These are phyloP conservation scores for Xylaria cubensis DNA, from an alignment of 495 filamentous ascomycete genomes.

Conservation along the genomic window DNA sequence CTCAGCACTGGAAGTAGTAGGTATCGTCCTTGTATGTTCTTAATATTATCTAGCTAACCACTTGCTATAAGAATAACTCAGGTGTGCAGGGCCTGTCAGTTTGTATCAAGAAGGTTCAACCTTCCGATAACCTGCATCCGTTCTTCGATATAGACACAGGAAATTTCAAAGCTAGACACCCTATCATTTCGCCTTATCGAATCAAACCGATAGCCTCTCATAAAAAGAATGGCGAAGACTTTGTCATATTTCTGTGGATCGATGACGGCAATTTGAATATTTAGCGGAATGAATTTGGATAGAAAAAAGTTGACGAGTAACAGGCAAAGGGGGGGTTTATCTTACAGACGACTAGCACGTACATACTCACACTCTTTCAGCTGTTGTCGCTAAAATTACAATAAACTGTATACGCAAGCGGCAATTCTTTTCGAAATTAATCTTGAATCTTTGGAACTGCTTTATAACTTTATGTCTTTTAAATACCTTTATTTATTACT, in stretches of 20 bases:
- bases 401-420: no score
- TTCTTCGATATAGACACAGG: slow-evolving; percentile 10
- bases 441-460: no score
- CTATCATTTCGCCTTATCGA: neutral
- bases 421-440: no score
- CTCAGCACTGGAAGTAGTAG: neutral
- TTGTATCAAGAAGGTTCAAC: neutral
- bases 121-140: neutral
- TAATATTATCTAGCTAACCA: neutral
- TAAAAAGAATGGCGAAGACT: neutral
- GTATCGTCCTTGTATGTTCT: neutral
- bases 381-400: no score
- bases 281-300: neutral
- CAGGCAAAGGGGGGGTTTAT: no score
- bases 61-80: neutral
- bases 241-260: neutral
- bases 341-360: no score
- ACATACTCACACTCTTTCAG: no score
- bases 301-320: no score
- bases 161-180: neutral
- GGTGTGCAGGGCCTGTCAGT: neutral
- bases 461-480: no score
- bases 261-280: neutral
- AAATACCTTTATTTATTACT: no score
- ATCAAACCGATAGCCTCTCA: neutral